Conservation (phyloP, 2,329 filamentous ascomycete genomes). For the Chrysoporthe cubensis region DNA sequence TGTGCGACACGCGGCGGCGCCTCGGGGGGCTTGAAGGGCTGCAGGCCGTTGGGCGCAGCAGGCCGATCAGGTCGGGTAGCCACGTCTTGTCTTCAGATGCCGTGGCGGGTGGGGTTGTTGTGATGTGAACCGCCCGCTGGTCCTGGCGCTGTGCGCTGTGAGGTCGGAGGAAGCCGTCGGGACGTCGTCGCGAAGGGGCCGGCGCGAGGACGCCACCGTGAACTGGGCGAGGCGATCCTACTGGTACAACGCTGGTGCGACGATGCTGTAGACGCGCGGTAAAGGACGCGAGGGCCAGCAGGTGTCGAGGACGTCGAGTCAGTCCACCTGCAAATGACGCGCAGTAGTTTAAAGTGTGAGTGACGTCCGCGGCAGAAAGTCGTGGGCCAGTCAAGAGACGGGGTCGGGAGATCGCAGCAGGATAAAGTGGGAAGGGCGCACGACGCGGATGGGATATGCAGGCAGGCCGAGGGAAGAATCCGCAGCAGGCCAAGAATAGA, state of each 20-base stretch:
- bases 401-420: not conserved
- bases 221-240: not conserved
- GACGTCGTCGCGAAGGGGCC: not conserved
- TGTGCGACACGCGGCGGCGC: constrained; percentile 7
- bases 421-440: not conserved
- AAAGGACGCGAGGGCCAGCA: not conserved
- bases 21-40: not conserved
- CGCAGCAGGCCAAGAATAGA: constrained; percentile 3
- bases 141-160: not conserved
- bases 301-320: not conserved
- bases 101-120: not conserved
- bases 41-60: constrained; percentile 5
- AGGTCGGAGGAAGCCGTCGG: not conserved
- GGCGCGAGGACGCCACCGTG: not conserved
- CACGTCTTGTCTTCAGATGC: not conserved
- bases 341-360: not conserved
- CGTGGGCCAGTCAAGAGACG: not conserved
- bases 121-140: not conserved
- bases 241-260: not conserved
- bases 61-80: constrained; percentile 4
- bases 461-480: constrained; percentile 10
- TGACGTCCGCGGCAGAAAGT: not conserved
- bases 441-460: not conserved
- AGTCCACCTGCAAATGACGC: not conserved
- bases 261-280: not conserved